Conservation (phyloP, 371 early-diverging fungal genomes). For the Mycotypha africana region DNA sequence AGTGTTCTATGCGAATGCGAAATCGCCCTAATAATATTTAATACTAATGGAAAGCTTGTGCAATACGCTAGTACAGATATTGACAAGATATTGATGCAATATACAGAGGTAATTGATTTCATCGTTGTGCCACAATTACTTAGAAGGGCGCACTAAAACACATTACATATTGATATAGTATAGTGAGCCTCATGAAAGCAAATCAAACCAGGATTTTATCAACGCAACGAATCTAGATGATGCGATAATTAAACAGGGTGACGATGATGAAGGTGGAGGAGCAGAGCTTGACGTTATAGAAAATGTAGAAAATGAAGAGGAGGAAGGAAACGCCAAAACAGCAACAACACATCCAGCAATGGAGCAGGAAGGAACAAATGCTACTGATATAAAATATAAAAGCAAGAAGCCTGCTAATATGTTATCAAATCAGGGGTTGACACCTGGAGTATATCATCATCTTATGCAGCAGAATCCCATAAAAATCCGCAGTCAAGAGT, state of each 20-base stretch:
- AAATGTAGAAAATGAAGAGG: slow-evolving; percentile 4
- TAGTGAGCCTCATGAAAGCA: slow-evolving; percentile 42
- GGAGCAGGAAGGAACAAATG: slow-evolving; percentile 15
- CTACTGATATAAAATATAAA: too few species aligned
- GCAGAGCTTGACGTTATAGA: too few species aligned
- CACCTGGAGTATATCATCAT: too few species aligned
- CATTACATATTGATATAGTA: slow-evolving; percentile 11
- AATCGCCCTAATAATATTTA: slow-evolving; percentile 92
- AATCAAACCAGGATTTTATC: slow-evolving; percentile 37
- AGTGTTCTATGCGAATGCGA: slow-evolving; percentile 96
- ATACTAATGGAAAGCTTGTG: slow-evolving; percentile 85
- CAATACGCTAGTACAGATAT: slow-evolving; percentile 91
- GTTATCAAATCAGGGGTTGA: too few species aligned
- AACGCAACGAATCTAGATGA: slow-evolving; percentile 16
- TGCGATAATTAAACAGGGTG: slow-evolving; percentile 15
- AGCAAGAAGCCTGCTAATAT: too few species aligned
- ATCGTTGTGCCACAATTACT: neutral
- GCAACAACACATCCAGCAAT: slow-evolving; percentile 14
- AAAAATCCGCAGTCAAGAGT: too few species aligned
- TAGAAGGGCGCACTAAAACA: neutral
- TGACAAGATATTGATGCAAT: slow-evolving; percentile 86
- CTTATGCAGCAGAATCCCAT: too few species aligned
- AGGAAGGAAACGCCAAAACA: slow-evolving; percentile 8
- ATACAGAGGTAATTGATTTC: slow-evolving; percentile 69
- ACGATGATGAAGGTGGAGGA: slow-evolving; percentile 12